phyloP scores from a whole-genome alignment of 805 yeast genomes.

The Sugiyamaella floridensis region DNA sequence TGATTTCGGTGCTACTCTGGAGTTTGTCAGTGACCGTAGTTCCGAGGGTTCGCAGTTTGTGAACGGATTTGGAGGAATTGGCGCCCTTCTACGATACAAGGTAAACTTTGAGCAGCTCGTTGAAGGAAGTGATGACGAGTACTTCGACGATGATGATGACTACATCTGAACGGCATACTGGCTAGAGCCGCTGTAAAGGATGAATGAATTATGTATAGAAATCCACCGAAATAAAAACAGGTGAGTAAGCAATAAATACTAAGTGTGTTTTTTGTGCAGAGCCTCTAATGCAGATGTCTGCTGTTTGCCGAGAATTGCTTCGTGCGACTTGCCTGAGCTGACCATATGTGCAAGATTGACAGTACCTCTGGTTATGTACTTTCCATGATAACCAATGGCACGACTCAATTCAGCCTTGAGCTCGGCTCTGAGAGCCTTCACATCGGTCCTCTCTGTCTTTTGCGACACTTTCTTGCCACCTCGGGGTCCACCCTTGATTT shows the following conservation, averaged over 20 bases:
- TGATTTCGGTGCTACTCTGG: conserved; percentile 89
- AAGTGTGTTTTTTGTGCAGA: conserved; percentile 6
- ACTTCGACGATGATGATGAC: conserved; percentile 41
- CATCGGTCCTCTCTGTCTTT: conserved; percentile 42
- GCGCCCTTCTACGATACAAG: conserved; percentile 92
- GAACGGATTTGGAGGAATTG: conserved; percentile 98
- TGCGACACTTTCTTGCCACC: conserved; percentile 11
- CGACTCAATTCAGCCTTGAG: conserved; percentile 45
- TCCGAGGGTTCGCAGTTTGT: conserved; percentile 99
- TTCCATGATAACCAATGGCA: conserved; percentile 57
- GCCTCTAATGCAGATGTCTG: conserved; percentile 57
- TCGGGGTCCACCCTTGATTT: conserved; percentile 35
- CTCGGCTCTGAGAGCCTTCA: conserved; percentile 35
- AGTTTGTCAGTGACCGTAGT: conserved; percentile 92
- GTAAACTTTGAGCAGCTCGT: conserved; percentile 93
- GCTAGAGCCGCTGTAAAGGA: neutral
- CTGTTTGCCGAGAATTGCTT: conserved; percentile 61
- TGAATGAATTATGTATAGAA: neutral
- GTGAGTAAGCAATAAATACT: neutral
- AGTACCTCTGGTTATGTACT: conserved; percentile 62
- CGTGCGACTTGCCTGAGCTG: conserved; percentile 59
- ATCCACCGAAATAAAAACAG: neutral
- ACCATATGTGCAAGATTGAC: conserved; percentile 72
- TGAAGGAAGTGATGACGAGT: conserved; percentile 85
- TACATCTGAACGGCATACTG: conserved; percentile 1